Conservation (phyloP, 179 eudicot species). For the Carnegiea gigantea region DNA sequence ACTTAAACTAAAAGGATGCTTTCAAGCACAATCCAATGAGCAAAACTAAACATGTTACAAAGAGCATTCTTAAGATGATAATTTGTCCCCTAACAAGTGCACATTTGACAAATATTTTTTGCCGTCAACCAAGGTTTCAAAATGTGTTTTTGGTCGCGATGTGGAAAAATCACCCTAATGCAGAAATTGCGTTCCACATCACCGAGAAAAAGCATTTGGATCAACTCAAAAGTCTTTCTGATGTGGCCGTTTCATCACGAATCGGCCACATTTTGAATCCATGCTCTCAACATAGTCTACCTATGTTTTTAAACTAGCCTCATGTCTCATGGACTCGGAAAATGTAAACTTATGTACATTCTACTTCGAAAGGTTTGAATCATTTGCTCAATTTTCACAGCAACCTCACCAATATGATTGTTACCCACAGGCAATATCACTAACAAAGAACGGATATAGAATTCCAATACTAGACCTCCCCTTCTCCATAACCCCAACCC, state of each 20-base stretch:
- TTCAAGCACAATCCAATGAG: not conserved
- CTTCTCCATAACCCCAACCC: not conserved
- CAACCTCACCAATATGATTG: not conserved
- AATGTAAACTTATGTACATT: not conserved
- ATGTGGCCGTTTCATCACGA: too few species aligned
- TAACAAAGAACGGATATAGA: not conserved
- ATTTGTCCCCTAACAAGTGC: not conserved
- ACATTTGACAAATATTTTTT: not conserved
- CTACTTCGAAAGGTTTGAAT: not conserved
- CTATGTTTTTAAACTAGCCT: not conserved
- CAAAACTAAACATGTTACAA: not conserved
- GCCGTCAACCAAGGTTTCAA: not conserved
- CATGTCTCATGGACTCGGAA: not conserved
- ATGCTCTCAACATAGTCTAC: not conserved
- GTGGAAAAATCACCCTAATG: too few species aligned
- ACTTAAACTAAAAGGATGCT: not conserved
- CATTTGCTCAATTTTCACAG: not conserved
- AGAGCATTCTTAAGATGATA: not conserved
- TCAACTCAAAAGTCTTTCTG: too few species aligned
- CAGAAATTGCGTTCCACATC: too few species aligned
- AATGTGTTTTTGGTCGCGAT: too few species aligned
- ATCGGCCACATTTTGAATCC: too few species aligned
- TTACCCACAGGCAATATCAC: not conserved
- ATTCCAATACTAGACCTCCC: not conserved
- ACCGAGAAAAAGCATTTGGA: too few species aligned